A percentile compares a stretch with the other conserved stretches of the same genome.
Evolutionary conservation across 768 basidiomycete species (phyloP).

Genomic region (Pleurotus cornucopiae): DNA sequence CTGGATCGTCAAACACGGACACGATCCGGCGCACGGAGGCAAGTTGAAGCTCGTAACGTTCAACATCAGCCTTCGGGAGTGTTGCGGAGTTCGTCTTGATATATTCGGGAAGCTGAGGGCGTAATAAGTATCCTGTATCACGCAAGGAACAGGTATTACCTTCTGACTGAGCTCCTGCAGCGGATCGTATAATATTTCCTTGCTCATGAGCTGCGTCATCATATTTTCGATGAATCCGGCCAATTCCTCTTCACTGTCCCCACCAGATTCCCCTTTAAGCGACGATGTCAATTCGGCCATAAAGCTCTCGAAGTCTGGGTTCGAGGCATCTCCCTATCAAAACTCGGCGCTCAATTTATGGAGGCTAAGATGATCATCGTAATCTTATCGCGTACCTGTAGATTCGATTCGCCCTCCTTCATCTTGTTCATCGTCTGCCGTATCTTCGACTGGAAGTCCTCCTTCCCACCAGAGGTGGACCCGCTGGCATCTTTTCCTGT

Average conservation of each 20-base stretch:
- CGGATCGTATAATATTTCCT: conserved; percentile 83
- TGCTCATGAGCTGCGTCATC: conserved; percentile 79
- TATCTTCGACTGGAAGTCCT: conserved; percentile 67
- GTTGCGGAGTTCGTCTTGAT: conserved; percentile 50
- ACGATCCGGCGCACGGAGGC: conserved; percentile 54
- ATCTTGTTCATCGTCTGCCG: conserved; percentile 72
- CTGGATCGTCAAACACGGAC: conserved; percentile 57
- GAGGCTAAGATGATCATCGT: background rate
- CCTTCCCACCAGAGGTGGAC: conserved; percentile 10
- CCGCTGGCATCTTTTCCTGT: conserved; percentile 11
- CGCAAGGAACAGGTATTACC: conserved; percentile 26
- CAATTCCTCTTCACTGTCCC: conserved; percentile 46
- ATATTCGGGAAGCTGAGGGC: conserved; percentile 70
- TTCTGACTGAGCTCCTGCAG: conserved; percentile 75
- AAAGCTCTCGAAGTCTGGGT: conserved; percentile 43
- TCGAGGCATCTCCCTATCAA: conserved; percentile 15
- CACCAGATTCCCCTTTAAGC: conserved; percentile 26
- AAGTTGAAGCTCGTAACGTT: conserved; percentile 63
- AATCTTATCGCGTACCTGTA: conserved; percentile 32
- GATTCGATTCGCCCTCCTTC: conserved; percentile 58
- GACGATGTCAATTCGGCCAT: conserved; percentile 43
- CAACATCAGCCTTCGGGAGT: conserved; percentile 53
- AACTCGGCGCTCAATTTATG: background rate
- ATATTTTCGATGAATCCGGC: conserved; percentile 72
- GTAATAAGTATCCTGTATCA: too few species aligned